These are phyloP conservation scores for Podaxis mareebaensis DNA, from an alignment of 768 basidiomycete species.

Conservation along the genomic window DNA sequence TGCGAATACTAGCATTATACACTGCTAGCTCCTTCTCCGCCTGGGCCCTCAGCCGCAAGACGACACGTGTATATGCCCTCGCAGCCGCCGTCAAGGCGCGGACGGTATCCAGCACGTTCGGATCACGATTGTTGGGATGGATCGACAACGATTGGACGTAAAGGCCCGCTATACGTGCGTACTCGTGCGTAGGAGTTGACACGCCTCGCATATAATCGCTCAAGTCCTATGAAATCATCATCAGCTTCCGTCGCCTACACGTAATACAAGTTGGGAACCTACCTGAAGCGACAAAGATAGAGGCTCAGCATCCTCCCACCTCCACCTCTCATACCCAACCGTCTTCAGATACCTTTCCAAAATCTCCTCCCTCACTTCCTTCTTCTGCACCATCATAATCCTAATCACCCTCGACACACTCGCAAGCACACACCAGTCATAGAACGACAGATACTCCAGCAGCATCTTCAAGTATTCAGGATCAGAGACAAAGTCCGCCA, in stretches of 20 bases:
- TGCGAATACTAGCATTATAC: constrained; percentile 21
- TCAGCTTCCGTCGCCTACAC: constrained; percentile 12
- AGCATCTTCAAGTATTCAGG: constrained; percentile 53
- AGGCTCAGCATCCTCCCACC: constrained; percentile 59
- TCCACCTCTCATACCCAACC: constrained; percentile 76
- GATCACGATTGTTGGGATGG: constrained; percentile 44
- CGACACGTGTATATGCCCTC: constrained; percentile 77
- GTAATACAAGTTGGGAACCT: constrained; percentile 23
- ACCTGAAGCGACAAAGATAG: constrained; percentile 64
- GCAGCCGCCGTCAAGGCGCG: constrained; percentile 58
- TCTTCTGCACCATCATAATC: constrained; percentile 45
- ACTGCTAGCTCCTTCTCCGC: constrained; percentile 58
- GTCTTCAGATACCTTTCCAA: constrained; percentile 69
- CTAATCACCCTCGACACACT: constrained; percentile 57
- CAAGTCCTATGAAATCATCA: constrained; percentile 56
- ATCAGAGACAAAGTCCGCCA: constrained; percentile 57
- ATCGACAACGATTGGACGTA: constrained; percentile 53
- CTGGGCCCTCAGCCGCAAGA: constrained; percentile 75
- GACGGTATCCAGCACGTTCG: constrained; percentile 42
- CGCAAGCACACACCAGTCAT: constrained; percentile 67
- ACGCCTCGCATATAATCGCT: constrained; percentile 80
- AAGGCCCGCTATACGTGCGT: constrained; percentile 56
- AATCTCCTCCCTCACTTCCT: constrained; percentile 59
- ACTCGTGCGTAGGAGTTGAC: constrained; percentile 73
- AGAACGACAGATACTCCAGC: constrained; percentile 66